Base-by-base conservation (phyloP, 2,329 filamentous ascomycete species). In the Alternaria metachromatica region DNA sequence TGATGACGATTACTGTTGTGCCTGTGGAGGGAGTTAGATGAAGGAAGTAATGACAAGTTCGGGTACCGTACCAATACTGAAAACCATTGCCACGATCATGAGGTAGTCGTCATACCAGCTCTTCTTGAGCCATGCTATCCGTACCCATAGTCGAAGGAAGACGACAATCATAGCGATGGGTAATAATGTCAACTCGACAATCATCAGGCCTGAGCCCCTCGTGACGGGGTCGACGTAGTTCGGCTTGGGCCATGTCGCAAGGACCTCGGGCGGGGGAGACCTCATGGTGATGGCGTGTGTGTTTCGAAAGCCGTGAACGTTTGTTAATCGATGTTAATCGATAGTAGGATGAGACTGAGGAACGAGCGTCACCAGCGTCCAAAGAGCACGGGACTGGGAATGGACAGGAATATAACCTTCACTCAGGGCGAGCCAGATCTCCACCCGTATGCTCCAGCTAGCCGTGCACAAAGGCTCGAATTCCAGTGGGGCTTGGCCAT, bases 161-260 rank as follows among this genome's bases (percentile, higher is more conserved):
- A 80, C 76, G 23, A 76, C 76, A 11, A 78, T 70, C 61, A 80
- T 73, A 23, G 78, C 78, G 51, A 80, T 69, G 9, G 78, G 77
- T 20, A 80, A 65, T 45, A 80, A 62, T 18, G 77, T 78, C 56
- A 80, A 62, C 46, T 80, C 78, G 20, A 80, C 72, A n/a, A 83
- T 78, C 66, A 84, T 76, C 15, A 84, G 70, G 6, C 75, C 78
- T 18, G 79, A 72, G 13, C 83, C 82, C 63, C 81, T 74, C 2
- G 79, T 83, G 21, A 74, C 69, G 2, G 83, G 83, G 60, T 84
- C 63, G 50, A 76, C 72, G 62, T 84, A 83, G 72, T 84, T 82
- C 2, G 82, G 81, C 46, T 69, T 75, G 4, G 83, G 82, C 78
- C 79, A 84, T 54, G 72, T 73, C 43, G 72, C 63, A 43, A 79